Conservation (phyloP, 1,284 basidiomycete genomes). For the Meripilus lineatus region DNA sequence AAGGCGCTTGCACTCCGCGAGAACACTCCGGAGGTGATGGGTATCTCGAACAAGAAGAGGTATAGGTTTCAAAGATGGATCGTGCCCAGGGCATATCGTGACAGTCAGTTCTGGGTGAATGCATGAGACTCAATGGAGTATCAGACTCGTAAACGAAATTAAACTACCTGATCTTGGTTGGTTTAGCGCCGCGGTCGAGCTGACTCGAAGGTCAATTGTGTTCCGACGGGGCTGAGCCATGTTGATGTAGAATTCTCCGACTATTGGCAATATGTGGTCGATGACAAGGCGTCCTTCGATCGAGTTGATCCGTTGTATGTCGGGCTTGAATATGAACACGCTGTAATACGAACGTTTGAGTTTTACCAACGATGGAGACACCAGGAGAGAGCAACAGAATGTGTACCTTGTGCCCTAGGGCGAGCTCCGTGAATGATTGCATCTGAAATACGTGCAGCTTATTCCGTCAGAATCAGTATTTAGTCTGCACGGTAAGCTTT, state of each 20-base stretch:
- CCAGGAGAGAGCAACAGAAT: no score
- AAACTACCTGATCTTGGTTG: slow-evolving; percentile 23
- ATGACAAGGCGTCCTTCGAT: slow-evolving; percentile 20
- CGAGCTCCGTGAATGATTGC: no score
- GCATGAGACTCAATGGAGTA: not conserved
- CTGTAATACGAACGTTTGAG: slow-evolving; percentile 21
- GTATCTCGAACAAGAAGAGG: slow-evolving; percentile 44
- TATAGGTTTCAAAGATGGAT: slow-evolving; percentile 23
- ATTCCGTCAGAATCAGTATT: no score
- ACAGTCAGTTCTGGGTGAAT: slow-evolving; percentile 34
- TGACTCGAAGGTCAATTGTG: slow-evolving; percentile 17
- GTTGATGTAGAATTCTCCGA: slow-evolving; percentile 44
- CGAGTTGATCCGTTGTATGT: slow-evolving; percentile 13
- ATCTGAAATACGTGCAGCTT: no score
- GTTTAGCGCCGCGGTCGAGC: slow-evolving; percentile 12
- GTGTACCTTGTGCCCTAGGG: no score
- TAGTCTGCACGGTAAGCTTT: no score
- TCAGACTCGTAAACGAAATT: no score
- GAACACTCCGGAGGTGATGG: slow-evolving; percentile 36
- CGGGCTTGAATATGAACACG: slow-evolving; percentile 38
- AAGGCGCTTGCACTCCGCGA: slow-evolving; percentile 46
- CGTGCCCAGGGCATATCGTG: slow-evolving; percentile 39
- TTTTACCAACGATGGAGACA: no score
- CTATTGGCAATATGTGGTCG: slow-evolving; percentile 46
- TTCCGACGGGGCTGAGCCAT: slow-evolving; percentile 43